Evolutionary conservation across 2,329 filamentous ascomycete genomes (phyloP), one percentile per base, ranked within the genome.

Genomic region (Magnaporthales sp.): DNA sequence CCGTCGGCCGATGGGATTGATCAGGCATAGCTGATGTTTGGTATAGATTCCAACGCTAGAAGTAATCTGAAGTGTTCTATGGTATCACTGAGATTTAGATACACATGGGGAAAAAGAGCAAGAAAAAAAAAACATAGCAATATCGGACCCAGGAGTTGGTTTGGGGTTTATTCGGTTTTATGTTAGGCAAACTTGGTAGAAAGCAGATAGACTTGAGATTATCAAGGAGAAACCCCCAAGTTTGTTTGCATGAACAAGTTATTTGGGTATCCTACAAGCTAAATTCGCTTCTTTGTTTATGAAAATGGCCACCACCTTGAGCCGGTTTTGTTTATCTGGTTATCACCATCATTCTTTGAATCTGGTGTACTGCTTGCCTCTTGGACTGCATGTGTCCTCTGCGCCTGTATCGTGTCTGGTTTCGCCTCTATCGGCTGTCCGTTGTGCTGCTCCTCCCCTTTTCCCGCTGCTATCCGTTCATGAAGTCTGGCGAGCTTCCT

Each of bases 1-100:
- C 89, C 89, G 9, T 79, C 79, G 8, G 80, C 85, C 7, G 85
- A 87, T 31, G 86, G 77, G 4, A 70, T 69, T 11, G 69, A 69
- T 30, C 74, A 75, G 70, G 78, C 65, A 32, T 38, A 54, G 38
- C 24, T 10, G 22, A 3, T 1, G 19, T 26, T 26, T 58, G 22
- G 8, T 10, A 58, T 10, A 22, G 54, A 15, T 26, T 27, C 22
- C 24, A 0, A 10, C 13, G n/a, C 9, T 58, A 4, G 22, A 58
- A n/a, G 22, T 58, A 51, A n/a, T 6, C 38, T 26, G 9, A 15
- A 58, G 22, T 58, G 13, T n/a, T 58, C 24, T 7, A 46, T 4
- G 13, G 32, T 15, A 13, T 15, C 13, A 9, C 13, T 7, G 32
- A 46, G 32, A 38, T 4, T 46, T 46, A 15, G 13, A 46, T 15